phyloP scores from a whole-genome alignment of 805 yeast genomes.

The Suhomyces faveliae region DNA sequence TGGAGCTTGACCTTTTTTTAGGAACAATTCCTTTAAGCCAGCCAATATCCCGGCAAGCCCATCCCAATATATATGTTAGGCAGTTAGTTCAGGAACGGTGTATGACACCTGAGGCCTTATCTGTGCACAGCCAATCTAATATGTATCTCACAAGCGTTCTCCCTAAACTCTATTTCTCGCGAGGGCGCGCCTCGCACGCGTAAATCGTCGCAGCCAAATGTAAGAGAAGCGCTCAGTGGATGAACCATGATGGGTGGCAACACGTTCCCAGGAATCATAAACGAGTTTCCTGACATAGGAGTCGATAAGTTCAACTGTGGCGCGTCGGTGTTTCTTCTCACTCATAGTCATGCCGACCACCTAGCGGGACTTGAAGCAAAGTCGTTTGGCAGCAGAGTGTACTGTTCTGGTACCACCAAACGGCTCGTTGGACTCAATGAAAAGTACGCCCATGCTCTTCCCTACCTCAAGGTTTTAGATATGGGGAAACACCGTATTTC shows the following conservation, averaged over 20 bases:
- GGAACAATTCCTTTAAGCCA: too few species aligned
- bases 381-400: slow-evolving; percentile 41
- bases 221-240: background rate
- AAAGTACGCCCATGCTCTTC: slow-evolving; percentile 17
- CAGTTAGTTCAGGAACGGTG: too few species aligned
- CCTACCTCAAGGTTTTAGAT: slow-evolving; percentile 18
- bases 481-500: slow-evolving; percentile 13
- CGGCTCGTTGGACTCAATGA: slow-evolving; percentile 19
- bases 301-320: slow-evolving; percentile 33
- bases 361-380: slow-evolving; percentile 44
- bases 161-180: too few species aligned
- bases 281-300: slow-evolving; percentile 49
- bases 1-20: too few species aligned
- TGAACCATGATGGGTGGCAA: slow-evolving; percentile 10
- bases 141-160: too few species aligned
- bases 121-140: too few species aligned
- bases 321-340: slow-evolving; percentile 32
- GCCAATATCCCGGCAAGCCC: too few species aligned
- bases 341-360: slow-evolving; percentile 60
- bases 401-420: slow-evolving; percentile 47
- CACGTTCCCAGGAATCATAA: slow-evolving; percentile 42
- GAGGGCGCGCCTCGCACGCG: background rate
- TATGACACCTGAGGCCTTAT: too few species aligned
- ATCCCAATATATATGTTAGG: too few species aligned
- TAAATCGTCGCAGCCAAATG: background rate